Evolutionary conservation across 768 basidiomycete species (phyloP), one percentile per base, ranked within the genome.

Genomic region (Agrocybe praecox): DNA sequence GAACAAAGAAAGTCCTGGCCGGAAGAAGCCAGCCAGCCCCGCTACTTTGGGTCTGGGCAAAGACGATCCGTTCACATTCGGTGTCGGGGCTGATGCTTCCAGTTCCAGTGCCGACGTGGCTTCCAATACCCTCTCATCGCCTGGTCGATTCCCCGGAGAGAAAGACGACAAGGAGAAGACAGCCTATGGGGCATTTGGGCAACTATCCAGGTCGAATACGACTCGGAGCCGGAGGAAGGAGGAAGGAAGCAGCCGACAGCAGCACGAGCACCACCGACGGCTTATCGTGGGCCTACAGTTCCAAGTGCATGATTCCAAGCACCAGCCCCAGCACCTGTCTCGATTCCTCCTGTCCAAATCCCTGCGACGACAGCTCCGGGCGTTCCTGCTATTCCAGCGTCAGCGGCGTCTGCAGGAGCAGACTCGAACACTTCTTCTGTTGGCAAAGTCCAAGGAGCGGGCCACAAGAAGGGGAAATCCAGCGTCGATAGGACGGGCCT

Each of bases 401-500:
- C 36, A 4, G 36, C 12, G 14, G 12, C n/a, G n/a, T n/a, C n/a
- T 12, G 3, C 36, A 4, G 36, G 14, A 40, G 36, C n/a, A 4
- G 66, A 62, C 24, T 74, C 74, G 7, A 58, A 61, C 0, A 71
- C 74, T n/a, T 53, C 48, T 33, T 15, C 44, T 47, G n/a, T 34
- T 45, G 40, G 23, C 26, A 9, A 33, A n/a, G 0, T 9, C 24
- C 29, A 40, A 42, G 49, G 14, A 29, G n/a, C 46, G 7, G 81
- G 87, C 21, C 85, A 88, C 60, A 78, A 80, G 56, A 85, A 86
- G 61, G 89, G 89, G 8, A 74, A 90, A 57, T 73, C 74, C 11
- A 91, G 90, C 3, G 74, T 92, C 61, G 92, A 93, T 76, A 89
- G 88, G 69, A 84, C 92, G 63, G 89, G 87, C 10, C 77, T 94